phyloP scores from a whole-genome alignment of 306 rosid species.

The Cicer bijugum region DNA sequence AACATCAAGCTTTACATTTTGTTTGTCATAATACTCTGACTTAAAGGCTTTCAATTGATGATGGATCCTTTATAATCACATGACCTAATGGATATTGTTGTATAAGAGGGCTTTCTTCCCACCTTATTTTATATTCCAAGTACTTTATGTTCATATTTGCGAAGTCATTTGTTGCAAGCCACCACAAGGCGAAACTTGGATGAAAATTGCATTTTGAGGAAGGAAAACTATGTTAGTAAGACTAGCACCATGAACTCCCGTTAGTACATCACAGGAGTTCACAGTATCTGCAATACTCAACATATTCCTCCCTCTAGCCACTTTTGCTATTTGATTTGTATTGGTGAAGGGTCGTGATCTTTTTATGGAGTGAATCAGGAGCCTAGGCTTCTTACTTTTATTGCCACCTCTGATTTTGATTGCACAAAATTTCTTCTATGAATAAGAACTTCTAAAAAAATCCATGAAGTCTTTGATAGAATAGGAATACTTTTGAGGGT shows the following conservation, averaged over 20 bases:
- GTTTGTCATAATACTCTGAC: constrained; percentile 70
- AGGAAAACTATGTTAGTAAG: constrained; percentile 49
- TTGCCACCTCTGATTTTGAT: constrained; percentile 39
- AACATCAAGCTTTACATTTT: constrained; percentile 40
- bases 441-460: constrained; percentile 62
- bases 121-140: constrained; percentile 66
- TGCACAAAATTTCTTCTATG: constrained; percentile 58
- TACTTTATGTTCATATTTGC: constrained; percentile 69
- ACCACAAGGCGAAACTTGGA: constrained; percentile 86
- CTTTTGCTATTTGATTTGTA: constrained; percentile 54
- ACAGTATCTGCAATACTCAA: constrained; percentile 60
- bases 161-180: constrained; percentile 59
- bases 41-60: constrained; percentile 50
- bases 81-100: constrained; percentile 24
- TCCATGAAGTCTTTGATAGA: constrained; percentile 76
- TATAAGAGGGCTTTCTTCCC: constrained; percentile 75
- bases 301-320: constrained; percentile 54
- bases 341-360: constrained; percentile 73
- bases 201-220: constrained; percentile 71
- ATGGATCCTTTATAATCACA: constrained; percentile 57
- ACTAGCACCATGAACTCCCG: constrained; percentile 97
- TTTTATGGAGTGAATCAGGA: constrained; percentile 67
- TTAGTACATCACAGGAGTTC: constrained; percentile 79
- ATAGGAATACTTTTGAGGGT: constrained; percentile 58
- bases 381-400: constrained; percentile 56